Evolutionary conservation across 1,284 basidiomycete species (phyloP), one percentile per base, ranked within the genome.

Genomic region (Ganoderma meredithae): DNA sequence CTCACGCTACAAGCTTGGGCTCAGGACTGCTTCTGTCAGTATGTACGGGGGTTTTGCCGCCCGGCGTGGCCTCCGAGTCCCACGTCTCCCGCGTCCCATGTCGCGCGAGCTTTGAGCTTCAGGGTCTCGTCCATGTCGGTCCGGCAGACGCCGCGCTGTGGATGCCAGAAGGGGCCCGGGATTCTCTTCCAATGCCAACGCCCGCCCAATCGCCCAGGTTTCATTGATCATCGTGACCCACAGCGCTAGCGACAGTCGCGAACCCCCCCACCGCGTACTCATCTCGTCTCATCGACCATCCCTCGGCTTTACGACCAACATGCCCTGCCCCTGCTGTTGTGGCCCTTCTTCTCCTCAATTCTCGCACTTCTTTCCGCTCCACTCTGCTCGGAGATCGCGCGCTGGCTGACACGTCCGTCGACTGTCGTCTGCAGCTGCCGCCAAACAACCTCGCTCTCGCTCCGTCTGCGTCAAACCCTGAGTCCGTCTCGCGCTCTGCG

Each of bases 81-180:
- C 31, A 55, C 17, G 52, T 55, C 47, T 10, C 27, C 25, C 49
- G n/a, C 44, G 44, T 31, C 49, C 49, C 49, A 53, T 25, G 49
- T 19, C 49, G 7, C 8, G 22, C 49, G 49, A 31, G 31, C 31
- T 49, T 22, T 7, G 10, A 25, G 6, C 7, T 27, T 22, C 43
- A 41, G 40, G 15, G 19, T 17, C 25, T 55, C 52, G 33, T 8
- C 15, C 15, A 55, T 27, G 53, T 55, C 53, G 55, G 36, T 36
- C 55, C 55, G 55, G 33, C 55, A 39, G 31, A 39, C 55, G 55
- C 55, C 55, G 33, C 55, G 6, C 39, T 58, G 33, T 58, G 19
- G 55, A 58, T 19, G 33, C 53, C 47, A 49, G n/a, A 49, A 22
- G 47, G n/a, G n/a, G n/a, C n/a, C n/a, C n/a, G n/a, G n/a, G 5